Evolutionary conservation across 2,329 filamentous ascomycete species (phyloP), one percentile per base, ranked within the genome.

Genomic region (Colletotrichum karsti): DNA sequence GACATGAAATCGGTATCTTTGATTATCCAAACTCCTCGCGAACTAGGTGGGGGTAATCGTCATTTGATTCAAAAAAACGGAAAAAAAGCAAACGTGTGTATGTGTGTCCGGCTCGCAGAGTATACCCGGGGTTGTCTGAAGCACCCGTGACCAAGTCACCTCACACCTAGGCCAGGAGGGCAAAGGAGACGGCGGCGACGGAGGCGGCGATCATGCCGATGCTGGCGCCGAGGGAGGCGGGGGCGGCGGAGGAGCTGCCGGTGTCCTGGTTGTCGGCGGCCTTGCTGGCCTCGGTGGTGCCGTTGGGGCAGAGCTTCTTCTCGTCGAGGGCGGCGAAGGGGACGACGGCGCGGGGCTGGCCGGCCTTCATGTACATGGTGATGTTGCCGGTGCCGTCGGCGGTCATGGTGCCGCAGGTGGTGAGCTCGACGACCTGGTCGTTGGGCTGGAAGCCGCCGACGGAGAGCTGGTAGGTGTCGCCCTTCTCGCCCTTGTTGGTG

Each of bases 401-500:
- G 37, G 60, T 64, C 42, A 24, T 24, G 42, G 53, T 57, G 28
- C 42, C 60, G 64, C 64, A 67, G 28, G 51, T 55, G 33, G 41
- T 53, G 22, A 67, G 15, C 64, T 67, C 64, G 18, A 67, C 60
- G n/a, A 67, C 64, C 10, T 53, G 24, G 44, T 67, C 64, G 18
- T 60, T 60, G 15, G 64, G 64, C 33, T 64, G 50, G 64, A 67
- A 67, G 44, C 64, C 64, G 44, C 64, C 64, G 28, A 67, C 26
- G 44, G 51, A 57, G 51, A 67, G 64, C 60, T 64, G 26, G 53
- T 67, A 67, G 13, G 28, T 44, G 37, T 41, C 28, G 60, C 64
- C 64, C 59, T 67, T 64, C 26, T 53, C 53, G 60, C 64, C 46
- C 64, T 67, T 67, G 64, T 67, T 67, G 64, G 64, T 67, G 60